These are phyloP conservation scores for Melanopsichium pennsylvanicum DNA, from an alignment of 1,284 basidiomycete genomes.

Conservation along the genomic window DNA sequence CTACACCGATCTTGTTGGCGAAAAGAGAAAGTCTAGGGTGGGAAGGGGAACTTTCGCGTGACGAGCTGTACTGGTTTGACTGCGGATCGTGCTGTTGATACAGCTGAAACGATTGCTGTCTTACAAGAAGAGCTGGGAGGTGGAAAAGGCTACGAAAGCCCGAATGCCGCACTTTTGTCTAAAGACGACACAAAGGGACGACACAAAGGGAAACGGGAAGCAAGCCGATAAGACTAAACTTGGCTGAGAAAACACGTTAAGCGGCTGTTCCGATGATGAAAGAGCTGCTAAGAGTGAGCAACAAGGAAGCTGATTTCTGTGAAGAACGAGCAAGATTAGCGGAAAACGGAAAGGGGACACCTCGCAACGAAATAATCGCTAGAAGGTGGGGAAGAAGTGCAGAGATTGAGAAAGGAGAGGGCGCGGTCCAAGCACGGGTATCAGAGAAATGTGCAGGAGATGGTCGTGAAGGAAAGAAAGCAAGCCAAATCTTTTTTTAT, in stretches of 20 bases:
- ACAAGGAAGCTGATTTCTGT: background rate
- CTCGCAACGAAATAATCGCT: background rate
- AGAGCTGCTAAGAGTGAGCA: too few species aligned
- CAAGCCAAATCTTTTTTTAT: conserved; percentile 1
- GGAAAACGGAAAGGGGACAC: background rate
- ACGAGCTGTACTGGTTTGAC: conserved; percentile 2
- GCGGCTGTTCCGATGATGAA: too few species aligned
- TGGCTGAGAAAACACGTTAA: too few species aligned
- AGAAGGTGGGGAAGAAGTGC: background rate
- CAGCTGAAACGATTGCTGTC: conserved; percentile 29
- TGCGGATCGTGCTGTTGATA: conserved; percentile 25
- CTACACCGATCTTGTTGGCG: conserved; percentile 1
- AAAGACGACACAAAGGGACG: background rate
- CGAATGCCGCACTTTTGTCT: conserved; percentile 17
- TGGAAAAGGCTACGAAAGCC: conserved; percentile 23
- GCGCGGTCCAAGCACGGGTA: conserved; percentile 26
- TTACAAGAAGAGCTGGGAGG: conserved; percentile 20
- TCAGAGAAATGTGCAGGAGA: conserved; percentile 12
- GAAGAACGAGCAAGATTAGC: background rate
- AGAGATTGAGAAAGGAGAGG: background rate
- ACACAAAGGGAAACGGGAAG: conserved; percentile 4
- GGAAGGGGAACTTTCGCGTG: background rate
- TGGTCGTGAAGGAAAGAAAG: background rate
- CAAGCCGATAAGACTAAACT: conserved; percentile 2
- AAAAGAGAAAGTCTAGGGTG: background rate